Base-by-base conservation (phyloP, 164 flowering plant genomes). In the Magnolia kwangsiensis region DNA sequence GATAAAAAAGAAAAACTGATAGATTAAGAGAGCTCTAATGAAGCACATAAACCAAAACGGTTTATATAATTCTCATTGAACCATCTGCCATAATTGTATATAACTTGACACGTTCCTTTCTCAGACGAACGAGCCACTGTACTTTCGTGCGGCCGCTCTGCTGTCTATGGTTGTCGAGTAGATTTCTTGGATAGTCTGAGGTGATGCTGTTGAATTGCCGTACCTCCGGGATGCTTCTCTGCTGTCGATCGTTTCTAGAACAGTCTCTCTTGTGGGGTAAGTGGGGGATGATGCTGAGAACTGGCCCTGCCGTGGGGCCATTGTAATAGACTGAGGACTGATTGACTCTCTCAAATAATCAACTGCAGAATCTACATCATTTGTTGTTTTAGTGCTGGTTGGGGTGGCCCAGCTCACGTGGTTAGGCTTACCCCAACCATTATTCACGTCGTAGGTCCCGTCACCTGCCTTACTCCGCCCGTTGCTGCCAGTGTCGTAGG, bases 391-490 rank as follows among this genome's bases (percentile, higher is more conserved):
- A 21, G 65, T 61, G 23, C 27, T 79, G 23, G 67, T 16, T 50
- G 82, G 79, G 31, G 80, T 14, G 23, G 74, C 65, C 83, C 84
- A 83, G n/a, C 66, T 73, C 51, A 72, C 31, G 5, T 19, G 81
- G 67, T 51, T 81, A 2, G 87, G 87, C 78, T 76, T 79, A 7
- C 70, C 49, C 83, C 85, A 69, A 1, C 77, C 80, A 7, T 83
- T 80, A 1, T 78, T 29, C 21, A 31, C 51, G 20, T 55, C 29
- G 49, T 10, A 18, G 10, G 72, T 45, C 24, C 51, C 61, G 23
- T 49, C 67, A 10, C 24, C 69, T 4, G 81, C 74, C 58, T 59
- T 82, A 49, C 50, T 63, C 81, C 77, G 67, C 5, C 59, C 67
- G 16, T 59, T 69, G 58, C 37, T 31, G 51, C 70, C 55, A 51